These are phyloP conservation scores for Trypanosoma scelopori DNA, from an alignment of 208 protist genomes.

Conservation along the genomic window DNA sequence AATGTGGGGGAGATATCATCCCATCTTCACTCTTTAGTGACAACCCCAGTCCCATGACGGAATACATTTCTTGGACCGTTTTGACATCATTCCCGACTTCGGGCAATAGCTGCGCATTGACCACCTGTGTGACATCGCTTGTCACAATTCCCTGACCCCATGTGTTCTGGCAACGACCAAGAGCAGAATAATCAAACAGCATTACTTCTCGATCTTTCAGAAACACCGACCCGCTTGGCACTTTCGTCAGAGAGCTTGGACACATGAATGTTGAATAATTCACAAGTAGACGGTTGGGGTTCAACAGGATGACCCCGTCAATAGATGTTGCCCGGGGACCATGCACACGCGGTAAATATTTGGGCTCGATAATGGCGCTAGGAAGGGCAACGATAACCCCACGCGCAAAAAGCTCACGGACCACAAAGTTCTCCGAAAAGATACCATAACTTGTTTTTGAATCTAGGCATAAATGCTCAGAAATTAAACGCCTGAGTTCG, in stretches of 20 bases:
- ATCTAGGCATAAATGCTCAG: constrained; percentile 29
- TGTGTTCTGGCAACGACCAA: constrained; percentile 20
- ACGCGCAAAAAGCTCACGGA: constrained; percentile 29
- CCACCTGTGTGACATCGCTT: constrained; percentile 19
- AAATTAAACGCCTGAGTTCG: constrained; percentile 24
- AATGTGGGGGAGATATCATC: constrained; percentile 29
- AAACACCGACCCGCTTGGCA: constrained; percentile 14
- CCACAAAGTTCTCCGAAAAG: constrained; percentile 24
- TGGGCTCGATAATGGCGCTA: constrained; percentile 31
- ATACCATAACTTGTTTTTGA: constrained; percentile 21
- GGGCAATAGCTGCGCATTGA: constrained; percentile 17
- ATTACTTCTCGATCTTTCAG: constrained; percentile 28
- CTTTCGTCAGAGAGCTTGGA: constrained; percentile 22
- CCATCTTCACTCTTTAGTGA: constrained; percentile 21
- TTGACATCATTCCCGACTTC: constrained; percentile 26
- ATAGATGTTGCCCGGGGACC: constrained; percentile 5
- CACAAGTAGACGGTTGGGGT: constrained; percentile 16
- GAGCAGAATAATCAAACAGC: constrained; percentile 24
- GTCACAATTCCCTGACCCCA: constrained; percentile 29
- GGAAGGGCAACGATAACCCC: constrained; percentile 29
- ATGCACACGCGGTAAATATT: constrained; percentile 27
- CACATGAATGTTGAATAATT: constrained; percentile 30
- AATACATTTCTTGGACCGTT: constrained; percentile 21
- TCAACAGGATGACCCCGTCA: constrained; percentile 27
- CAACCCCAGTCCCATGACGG: constrained; percentile 31